Evolutionary conservation across 2,329 filamentous ascomycete genomes (phyloP).

Genomic region (Fusarium sp.): DNA sequence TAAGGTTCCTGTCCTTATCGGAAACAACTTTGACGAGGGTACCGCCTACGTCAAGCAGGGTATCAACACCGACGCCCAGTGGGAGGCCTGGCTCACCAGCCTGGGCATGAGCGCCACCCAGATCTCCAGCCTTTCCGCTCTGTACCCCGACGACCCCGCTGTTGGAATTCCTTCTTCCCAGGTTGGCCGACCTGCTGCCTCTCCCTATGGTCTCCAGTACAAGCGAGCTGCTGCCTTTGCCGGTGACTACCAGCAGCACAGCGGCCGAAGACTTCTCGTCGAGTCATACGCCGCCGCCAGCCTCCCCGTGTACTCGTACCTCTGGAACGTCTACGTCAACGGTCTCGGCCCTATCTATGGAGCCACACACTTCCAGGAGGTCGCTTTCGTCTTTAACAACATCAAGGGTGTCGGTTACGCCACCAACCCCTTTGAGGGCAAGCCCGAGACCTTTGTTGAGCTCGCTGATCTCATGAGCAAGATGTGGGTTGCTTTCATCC

Average conservation of each 20-base stretch:
- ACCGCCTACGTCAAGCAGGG: slow-evolving; percentile 63
- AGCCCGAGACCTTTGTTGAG: slow-evolving; percentile 48
- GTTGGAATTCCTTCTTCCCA: slow-evolving; percentile 60
- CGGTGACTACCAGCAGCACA: slow-evolving; percentile 68
- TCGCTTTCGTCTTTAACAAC: slow-evolving; percentile 52
- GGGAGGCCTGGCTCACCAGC: slow-evolving; percentile 45
- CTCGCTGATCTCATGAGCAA: slow-evolving; percentile 60
- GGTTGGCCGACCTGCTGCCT: slow-evolving; percentile 42
- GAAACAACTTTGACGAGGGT: slow-evolving; percentile 74
- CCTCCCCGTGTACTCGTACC: slow-evolving; percentile 61
- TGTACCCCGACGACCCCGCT: slow-evolving; percentile 62
- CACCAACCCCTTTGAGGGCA: slow-evolving; percentile 51
- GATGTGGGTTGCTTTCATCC: slow-evolving; percentile 61
- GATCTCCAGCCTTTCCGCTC: slow-evolving; percentile 49
- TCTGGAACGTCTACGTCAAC: slow-evolving; percentile 59
- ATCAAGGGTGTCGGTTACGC: slow-evolving; percentile 54
- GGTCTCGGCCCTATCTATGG: slow-evolving; percentile 55
- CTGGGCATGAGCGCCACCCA: slow-evolving; percentile 37
- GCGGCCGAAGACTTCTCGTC: slow-evolving; percentile 62
- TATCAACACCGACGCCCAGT: slow-evolving; percentile 66
- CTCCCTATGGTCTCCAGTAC: slow-evolving; percentile 57
- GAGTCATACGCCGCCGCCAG: slow-evolving; percentile 60
- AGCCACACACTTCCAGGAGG: slow-evolving; percentile 41
- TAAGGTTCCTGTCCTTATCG: slow-evolving; percentile 69
- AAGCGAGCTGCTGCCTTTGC: slow-evolving; percentile 63